A percentile compares a stretch with the other conserved stretches of the same genome.
Conservation (phyloP, 2,329 filamentous ascomycete species). For the Talaromyces sp. region DNA sequence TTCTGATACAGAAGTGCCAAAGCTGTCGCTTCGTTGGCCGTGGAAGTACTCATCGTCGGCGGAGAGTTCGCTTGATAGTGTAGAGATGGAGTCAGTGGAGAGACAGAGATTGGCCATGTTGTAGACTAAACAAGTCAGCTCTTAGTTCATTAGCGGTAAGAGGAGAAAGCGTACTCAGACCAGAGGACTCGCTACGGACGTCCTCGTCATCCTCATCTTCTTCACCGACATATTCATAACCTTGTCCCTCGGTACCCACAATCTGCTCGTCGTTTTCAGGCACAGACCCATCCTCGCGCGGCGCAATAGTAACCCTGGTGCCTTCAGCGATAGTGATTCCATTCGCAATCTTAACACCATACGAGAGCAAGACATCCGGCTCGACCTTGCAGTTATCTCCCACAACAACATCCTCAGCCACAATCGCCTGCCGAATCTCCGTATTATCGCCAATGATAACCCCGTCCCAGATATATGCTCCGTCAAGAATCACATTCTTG, state of each 20-base stretch:
- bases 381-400: conserved; percentile 69
- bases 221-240: conserved; percentile 64
- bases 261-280: conserved; percentile 51
- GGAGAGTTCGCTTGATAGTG: conserved; percentile 57
- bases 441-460: conserved; percentile 73
- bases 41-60: conserved; percentile 36
- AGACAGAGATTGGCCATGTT: conserved; percentile 49
- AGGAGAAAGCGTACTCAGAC: conserved; percentile 32
- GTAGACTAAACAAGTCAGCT: conserved; percentile 43
- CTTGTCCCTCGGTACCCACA: conserved; percentile 60
- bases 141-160: not conserved
- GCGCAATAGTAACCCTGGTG: conserved; percentile 46
- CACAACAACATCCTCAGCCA: conserved; percentile 70
- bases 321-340: conserved; percentile 48
- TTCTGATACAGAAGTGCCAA: conserved; percentile 70
- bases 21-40: conserved; percentile 66
- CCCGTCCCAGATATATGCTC: conserved; percentile 87
- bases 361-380: conserved; percentile 75
- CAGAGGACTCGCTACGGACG: conserved; percentile 61
- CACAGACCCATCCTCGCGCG: conserved; percentile 45
- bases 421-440: conserved; percentile 67
- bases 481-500: conserved; percentile 72
- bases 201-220: conserved; percentile 66
- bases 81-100: conserved; percentile 61
- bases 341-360: conserved; percentile 69